phyloP scores from a whole-genome alignment of 2,329 filamentous ascomycete species.

The Monosporascus sp. region DNA sequence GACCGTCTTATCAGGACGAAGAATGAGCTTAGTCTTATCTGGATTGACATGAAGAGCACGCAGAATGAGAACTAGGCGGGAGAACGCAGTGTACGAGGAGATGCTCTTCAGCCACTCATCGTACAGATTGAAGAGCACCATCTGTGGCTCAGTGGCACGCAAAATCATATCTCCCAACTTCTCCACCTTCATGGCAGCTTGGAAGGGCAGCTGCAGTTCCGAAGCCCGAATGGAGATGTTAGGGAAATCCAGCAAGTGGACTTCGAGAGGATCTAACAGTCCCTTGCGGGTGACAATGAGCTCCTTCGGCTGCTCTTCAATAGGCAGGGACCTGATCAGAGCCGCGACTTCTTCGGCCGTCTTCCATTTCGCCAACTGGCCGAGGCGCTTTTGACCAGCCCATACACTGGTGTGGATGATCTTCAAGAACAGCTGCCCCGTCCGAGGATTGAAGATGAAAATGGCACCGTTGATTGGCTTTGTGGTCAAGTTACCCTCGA shows the following conservation, averaged over 20 bases:
- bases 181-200: conserved; percentile 99
- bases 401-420: conserved; percentile 99
- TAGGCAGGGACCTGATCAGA: conserved; percentile 87
- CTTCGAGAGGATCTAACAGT: conserved; percentile 91
- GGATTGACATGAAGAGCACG: conserved; percentile 95
- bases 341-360: conserved; percentile 99
- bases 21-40: conserved; percentile 94
- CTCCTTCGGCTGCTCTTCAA: conserved; percentile 98
- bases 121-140: conserved; percentile 98
- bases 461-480: conserved; percentile 99
- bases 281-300: conserved; percentile 97
- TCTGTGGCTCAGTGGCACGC: conserved; percentile 96
- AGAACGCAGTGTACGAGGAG: conserved; percentile 97
- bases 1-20: conserved; percentile 94
- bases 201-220: conserved; percentile 94
- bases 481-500: conserved; percentile 96
- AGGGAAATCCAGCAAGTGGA: conserved; percentile 95
- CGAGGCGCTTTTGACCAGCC: conserved; percentile 98
- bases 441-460: conserved; percentile 99
- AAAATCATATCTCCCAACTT: conserved; percentile 99
- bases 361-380: conserved; percentile 98
- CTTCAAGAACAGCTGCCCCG: conserved; percentile 95
- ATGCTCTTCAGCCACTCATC: conserved; percentile 99
- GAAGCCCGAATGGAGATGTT: conserved; percentile 98
- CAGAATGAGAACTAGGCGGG: conserved; percentile 85